These are phyloP conservation scores for Aspergillus neotritici DNA, from an alignment of 2,329 filamentous ascomycete genomes.

Conservation along the genomic window DNA sequence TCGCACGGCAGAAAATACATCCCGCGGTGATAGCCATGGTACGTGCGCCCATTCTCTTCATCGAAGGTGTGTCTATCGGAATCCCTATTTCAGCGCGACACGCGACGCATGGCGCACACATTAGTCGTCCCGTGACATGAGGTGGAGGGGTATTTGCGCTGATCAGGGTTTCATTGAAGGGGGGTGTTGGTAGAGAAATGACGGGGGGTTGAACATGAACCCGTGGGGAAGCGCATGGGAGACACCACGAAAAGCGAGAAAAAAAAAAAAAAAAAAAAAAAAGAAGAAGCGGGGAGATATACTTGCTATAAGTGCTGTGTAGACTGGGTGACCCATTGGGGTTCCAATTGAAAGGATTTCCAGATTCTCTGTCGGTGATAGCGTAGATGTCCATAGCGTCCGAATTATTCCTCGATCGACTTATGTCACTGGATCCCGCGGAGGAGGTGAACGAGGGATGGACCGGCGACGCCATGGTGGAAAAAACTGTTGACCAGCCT, in stretches of 20 bases:
- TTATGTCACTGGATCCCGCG: slow-evolving; percentile 20
- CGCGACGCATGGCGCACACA: slow-evolving; percentile 2
- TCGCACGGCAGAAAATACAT: slow-evolving; percentile 75
- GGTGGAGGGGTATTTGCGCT: background rate
- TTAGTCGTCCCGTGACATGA: slow-evolving; percentile 13
- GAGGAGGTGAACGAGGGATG: slow-evolving; percentile 22
- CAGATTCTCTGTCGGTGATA: slow-evolving; percentile 28
- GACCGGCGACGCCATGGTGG: slow-evolving; percentile 16
- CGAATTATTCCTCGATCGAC: slow-evolving; percentile 30
- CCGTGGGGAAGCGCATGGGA: background rate
- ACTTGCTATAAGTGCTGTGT: slow-evolving; percentile 17
- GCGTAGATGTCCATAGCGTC: slow-evolving; percentile 33
- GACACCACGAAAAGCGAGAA: background rate
- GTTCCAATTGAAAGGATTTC: slow-evolving; percentile 10
- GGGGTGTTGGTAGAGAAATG: too few species aligned
- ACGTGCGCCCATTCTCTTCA: slow-evolving; percentile 64
- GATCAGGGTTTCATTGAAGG: too few species aligned
- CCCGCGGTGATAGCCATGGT: slow-evolving; percentile 61
- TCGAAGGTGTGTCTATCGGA: slow-evolving; percentile 39
- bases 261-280: background rate
- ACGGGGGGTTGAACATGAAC: too few species aligned
- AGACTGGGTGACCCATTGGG: slow-evolving; percentile 26
- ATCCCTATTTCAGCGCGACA: slow-evolving; percentile 20
- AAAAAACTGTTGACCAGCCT: slow-evolving; percentile 17
- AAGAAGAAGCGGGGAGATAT: slow-evolving; percentile 12